Evolutionary conservation across 225 moss, liverwort and hornwort genomes (phyloP).

Genomic region (Asterella californica): DNA sequence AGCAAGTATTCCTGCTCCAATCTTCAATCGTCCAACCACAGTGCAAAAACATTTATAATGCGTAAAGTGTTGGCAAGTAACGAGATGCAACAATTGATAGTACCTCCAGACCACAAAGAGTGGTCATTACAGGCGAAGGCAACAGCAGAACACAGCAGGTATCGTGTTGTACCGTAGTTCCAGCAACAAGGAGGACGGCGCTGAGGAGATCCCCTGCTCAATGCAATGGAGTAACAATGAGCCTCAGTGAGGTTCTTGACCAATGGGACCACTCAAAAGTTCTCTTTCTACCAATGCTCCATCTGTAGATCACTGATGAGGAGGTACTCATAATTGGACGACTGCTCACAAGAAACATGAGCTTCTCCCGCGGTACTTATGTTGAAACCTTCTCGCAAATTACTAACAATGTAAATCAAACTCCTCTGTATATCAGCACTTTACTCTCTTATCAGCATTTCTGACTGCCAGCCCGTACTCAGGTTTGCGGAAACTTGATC

Average conservation of each 20-base stretch:
- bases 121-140: not conserved
- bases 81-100: not conserved
- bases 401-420: no score
- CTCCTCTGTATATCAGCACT: no score
- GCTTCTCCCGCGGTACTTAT: not conserved
- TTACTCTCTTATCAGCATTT: no score
- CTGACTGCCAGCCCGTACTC: no score
- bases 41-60: not conserved
- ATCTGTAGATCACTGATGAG: not conserved
- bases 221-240: not conserved
- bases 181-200: slow-evolving; percentile 78
- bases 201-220: slow-evolving; percentile 66
- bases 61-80: not conserved
- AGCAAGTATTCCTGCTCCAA: slow-evolving; percentile 96
- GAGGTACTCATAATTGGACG: not conserved
- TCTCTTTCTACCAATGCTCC: not conserved
- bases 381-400: no score
- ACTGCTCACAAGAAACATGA: not conserved
- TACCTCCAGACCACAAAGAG: not conserved
- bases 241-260: not conserved
- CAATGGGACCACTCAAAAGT: not conserved
- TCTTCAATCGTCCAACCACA: slow-evolving; percentile 27
- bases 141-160: not conserved
- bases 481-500: no score
- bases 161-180: slow-evolving; percentile 57